A percentile compares a stretch with the other conserved stretches of the same genome.
Conservation (phyloP, 176 grass and related monocot species). For the Musa acuminata region DNA sequence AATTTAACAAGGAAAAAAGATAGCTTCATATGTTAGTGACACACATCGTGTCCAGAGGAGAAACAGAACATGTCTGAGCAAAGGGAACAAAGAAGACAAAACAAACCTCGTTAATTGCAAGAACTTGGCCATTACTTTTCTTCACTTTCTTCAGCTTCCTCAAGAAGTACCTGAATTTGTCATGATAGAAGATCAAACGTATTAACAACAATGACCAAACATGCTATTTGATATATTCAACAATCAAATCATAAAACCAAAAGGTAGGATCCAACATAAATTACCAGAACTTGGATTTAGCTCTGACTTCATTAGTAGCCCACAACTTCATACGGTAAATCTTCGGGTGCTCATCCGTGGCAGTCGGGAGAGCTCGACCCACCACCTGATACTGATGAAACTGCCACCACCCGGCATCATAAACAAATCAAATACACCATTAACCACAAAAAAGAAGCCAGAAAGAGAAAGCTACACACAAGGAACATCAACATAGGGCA, state of each 20-base stretch:
- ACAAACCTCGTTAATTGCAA: conserved; percentile 3
- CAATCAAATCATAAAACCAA: neutral
- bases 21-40: too few relatives aligned
- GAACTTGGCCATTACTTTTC: conserved; percentile 6
- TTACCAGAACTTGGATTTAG: conserved; percentile 8
- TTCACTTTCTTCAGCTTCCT: conserved; percentile 10
- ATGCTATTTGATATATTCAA: neutral
- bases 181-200: neutral
- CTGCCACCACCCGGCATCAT: neutral
- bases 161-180: conserved; percentile 7
- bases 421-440: neutral
- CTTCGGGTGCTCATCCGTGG: conserved; percentile 3
- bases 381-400: conserved; percentile 14
- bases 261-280: neutral
- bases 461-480: too few relatives aligned
- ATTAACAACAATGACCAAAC: neutral
- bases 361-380: conserved; percentile 7
- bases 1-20: too few relatives aligned
- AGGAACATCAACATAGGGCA: too few relatives aligned
- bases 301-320: conserved; percentile 8
- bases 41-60: too few relatives aligned
- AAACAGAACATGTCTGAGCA: neutral
- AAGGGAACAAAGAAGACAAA: neutral
- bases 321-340: conserved; percentile 13
- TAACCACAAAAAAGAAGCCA: neutral